Evolutionary conservation across 2,329 filamentous ascomycete species (phyloP), one percentile per base, ranked within the genome.

Genomic region (Xylariaceae sp.): DNA sequence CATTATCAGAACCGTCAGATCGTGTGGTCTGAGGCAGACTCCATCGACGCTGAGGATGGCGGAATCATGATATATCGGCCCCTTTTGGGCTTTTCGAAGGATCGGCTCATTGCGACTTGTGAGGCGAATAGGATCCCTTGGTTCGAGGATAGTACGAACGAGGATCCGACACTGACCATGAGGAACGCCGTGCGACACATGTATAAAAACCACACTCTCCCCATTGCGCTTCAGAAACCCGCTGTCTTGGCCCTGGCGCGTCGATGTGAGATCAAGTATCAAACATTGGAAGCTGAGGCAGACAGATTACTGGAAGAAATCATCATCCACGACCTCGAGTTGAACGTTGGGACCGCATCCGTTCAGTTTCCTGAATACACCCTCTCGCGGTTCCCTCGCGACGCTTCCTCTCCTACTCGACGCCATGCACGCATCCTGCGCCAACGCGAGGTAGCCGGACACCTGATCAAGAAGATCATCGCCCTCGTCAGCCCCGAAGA

Each of bases 131-230:
- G 78, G 0, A 75, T 95, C 8, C 75, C 77, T 0, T 97, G 90
- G 88, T 89, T 91, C 63, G 90, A 94, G 71, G 94, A 99, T 71
- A 76, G 79, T 48, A 97, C 92, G 1, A 99, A 99, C 69, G 73
- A 78, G 13, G 88, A 97, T 67, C 81, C 79, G 7, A 91, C 87
- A 0, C 75, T 95, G 60, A 96, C 94, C 0, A 75, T 81, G 50
- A 84, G 94, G 44, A 99, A 99, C 68, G 86, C 93, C 0, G 78
- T 97, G 44, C 84, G 93, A 37, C 77, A 88, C 71, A 72, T 96
- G 49, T 79, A 83, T 17, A 75, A 78, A 30, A 74, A 80, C 3
- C 74, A 86, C 59, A 69, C 72, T 2, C 75, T 97, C 3, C 93
- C 94, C 0, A 72, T 72, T 8, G 90, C 92, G 0, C 75, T 97